These are phyloP conservation scores for Kazachstania sp. DNA, from an alignment of 1,139 yeast species.

Conservation along the genomic window DNA sequence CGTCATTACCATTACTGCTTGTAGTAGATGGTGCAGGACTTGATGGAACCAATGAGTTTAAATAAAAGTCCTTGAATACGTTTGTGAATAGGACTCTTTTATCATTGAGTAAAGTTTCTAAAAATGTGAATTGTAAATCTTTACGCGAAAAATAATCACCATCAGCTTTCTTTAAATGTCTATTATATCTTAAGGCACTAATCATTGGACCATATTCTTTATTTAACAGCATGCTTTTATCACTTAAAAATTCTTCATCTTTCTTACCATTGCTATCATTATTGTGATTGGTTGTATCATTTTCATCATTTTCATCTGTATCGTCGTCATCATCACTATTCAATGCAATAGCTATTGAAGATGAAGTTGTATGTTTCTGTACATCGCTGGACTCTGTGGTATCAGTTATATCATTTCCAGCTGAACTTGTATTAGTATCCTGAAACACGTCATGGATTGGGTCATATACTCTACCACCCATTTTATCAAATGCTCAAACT, in stretches of 20 bases:
- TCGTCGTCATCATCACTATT: slow-evolving; percentile 5
- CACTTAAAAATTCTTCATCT: not conserved
- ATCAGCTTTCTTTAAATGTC: slow-evolving; percentile 79
- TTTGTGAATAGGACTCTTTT: slow-evolving; percentile 61
- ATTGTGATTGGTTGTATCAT: slow-evolving; percentile 1
- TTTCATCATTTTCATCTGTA: slow-evolving; percentile 9
- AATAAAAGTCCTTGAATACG: slow-evolving; percentile 32
- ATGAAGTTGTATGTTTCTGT: not conserved
- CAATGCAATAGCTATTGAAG: slow-evolving; percentile 1
- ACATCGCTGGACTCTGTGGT: not conserved
- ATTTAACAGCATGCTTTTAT: not conserved
- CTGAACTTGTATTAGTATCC: slow-evolving; percentile 2
- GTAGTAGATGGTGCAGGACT: not conserved
- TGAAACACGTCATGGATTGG: slow-evolving; percentile 32
- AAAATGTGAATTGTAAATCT: slow-evolving; percentile 80
- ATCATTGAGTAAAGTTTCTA: slow-evolving; percentile 57
- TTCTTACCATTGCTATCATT: not conserved
- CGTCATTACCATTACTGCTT: too few species aligned
- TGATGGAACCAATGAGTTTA: slow-evolving; percentile 10
- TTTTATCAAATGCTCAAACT: slow-evolving; percentile 2
- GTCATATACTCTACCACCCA: slow-evolving; percentile 29
- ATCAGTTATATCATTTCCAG: not conserved
- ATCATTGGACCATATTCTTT: not conserved
- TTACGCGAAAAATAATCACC: slow-evolving; percentile 88
- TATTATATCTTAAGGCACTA: slow-evolving; percentile 23